These are phyloP conservation scores for Aspergillus funiculosus DNA, from an alignment of 495 filamentous ascomycete species.

Conservation along the genomic window DNA sequence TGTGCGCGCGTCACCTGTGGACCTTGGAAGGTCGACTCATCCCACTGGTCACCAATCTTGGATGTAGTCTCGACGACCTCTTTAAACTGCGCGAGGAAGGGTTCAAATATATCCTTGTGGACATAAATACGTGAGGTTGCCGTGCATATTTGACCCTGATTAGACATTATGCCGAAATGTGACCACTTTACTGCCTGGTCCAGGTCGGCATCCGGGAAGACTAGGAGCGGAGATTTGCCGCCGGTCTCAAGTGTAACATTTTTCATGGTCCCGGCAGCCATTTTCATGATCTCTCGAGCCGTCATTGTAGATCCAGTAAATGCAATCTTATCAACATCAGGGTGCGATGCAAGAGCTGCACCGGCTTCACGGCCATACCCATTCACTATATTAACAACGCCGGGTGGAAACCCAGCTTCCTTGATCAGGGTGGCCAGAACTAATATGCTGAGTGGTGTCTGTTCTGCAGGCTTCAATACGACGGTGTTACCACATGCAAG, in stretches of 20 bases:
- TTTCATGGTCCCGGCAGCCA: constrained; percentile 76
- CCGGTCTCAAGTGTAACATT: constrained; percentile 92
- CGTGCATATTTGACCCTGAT: constrained; percentile 88
- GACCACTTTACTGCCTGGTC: constrained; percentile 85
- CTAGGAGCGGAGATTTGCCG: constrained; percentile 76
- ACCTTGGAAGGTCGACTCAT: constrained; percentile 71
- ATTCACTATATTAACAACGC: constrained; percentile 88
- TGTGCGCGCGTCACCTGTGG: constrained; percentile 84
- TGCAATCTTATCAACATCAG: constrained; percentile 79
- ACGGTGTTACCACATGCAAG: constrained; percentile 83
- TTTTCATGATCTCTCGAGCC: constrained; percentile 82
- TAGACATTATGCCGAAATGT: constrained; percentile 66
- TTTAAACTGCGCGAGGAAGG: constrained; percentile 70
- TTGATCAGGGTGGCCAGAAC: constrained; percentile 71
- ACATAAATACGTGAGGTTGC: constrained; percentile 84
- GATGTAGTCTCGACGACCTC: constrained; percentile 58
- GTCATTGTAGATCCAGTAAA: constrained; percentile 85
- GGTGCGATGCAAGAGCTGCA: constrained; percentile 68
- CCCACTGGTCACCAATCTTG: constrained; percentile 79
- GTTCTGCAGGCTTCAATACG: constrained; percentile 85
- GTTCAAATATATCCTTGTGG: constrained; percentile 68
- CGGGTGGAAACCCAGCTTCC: constrained; percentile 85
- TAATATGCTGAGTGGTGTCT: constrained; percentile 79
- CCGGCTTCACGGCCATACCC: constrained; percentile 74
- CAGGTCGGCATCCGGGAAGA: constrained; percentile 83